A percentile compares a stretch with the other conserved stretches of the same genome.
phyloP scores from a whole-genome alignment of 1,284 basidiomycete species.

The Trametes versicolor region DNA sequence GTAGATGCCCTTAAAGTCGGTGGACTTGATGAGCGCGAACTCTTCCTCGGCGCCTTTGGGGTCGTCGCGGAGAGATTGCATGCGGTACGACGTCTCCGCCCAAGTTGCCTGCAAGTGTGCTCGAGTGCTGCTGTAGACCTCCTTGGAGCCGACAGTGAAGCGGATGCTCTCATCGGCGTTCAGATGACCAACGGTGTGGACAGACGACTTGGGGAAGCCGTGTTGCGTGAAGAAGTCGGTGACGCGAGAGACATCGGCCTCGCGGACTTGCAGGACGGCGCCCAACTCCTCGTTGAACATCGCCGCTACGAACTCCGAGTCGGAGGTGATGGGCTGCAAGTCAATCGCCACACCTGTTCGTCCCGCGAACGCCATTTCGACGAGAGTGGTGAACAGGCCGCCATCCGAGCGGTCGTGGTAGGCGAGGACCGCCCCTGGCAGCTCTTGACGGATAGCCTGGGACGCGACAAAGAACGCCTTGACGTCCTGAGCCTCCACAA shows the following conservation, averaged over 20 bases:
- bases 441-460: constrained; percentile 69
- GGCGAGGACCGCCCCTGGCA: constrained; percentile 81
- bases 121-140: constrained; percentile 76
- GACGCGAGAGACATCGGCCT: constrained; percentile 68
- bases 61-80: constrained; percentile 93
- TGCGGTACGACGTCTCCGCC: constrained; percentile 94
- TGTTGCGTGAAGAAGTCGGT: constrained; percentile 68
- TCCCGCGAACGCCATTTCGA: constrained; percentile 98
- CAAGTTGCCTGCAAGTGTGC: constrained; percentile 84
- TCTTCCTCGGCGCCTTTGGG: constrained; percentile 84
- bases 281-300: constrained; percentile 99
- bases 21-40: constrained; percentile 79
- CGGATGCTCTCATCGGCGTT: constrained; percentile 71
- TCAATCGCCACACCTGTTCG: constrained; percentile 80
- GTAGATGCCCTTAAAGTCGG: constrained; percentile 73
- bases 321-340: constrained; percentile 65
- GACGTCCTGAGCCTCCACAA: constrained; percentile 82
- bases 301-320: constrained; percentile 67
- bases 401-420: constrained; percentile 99
- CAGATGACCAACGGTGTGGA: constrained; percentile 83
- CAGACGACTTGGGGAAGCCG: constrained; percentile 78
- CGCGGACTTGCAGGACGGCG: constrained; percentile 88
- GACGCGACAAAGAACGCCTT: constrained; percentile 91
- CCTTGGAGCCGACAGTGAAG: constrained; percentile 62
- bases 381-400: constrained; percentile 90